Conservation (phyloP, 768 basidiomycete genomes). For the Gyrodon lividus region DNA sequence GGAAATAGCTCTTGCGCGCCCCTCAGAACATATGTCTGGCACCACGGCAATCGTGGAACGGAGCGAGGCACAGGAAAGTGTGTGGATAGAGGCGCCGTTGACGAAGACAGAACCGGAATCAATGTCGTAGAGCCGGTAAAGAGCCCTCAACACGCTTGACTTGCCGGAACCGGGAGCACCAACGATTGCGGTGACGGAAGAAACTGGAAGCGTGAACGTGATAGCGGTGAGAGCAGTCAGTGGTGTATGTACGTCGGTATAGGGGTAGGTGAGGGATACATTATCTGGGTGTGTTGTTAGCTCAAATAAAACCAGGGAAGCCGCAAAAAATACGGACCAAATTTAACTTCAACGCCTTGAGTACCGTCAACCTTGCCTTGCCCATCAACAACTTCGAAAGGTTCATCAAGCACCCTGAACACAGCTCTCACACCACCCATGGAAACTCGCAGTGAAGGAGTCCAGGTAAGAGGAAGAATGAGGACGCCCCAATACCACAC, state of each 20-base stretch:
- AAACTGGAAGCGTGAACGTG: slow-evolving; percentile 86
- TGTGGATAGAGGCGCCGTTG: slow-evolving; percentile 84
- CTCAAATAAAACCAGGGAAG: no score
- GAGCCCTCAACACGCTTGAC: slow-evolving; percentile 78
- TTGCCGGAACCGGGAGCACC: slow-evolving; percentile 83
- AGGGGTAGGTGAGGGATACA: slow-evolving; percentile 77
- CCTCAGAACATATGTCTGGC: slow-evolving; percentile 63
- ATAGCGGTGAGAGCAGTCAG: slow-evolving; percentile 67
- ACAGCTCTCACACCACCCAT: slow-evolving; percentile 79
- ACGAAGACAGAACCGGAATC: slow-evolving; percentile 77
- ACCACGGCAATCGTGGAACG: slow-evolving; percentile 86
- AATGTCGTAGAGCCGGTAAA: slow-evolving; percentile 93
- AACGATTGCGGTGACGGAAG: slow-evolving; percentile 86
- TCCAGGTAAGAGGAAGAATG: slow-evolving; percentile 34
- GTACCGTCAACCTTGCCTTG: slow-evolving; percentile 73
- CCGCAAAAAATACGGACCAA: slow-evolving; percentile 50
- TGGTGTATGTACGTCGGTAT: slow-evolving; percentile 51
- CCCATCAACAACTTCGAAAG: slow-evolving; percentile 82
- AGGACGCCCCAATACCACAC: slow-evolving; percentile 31
- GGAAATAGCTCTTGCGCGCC: slow-evolving; percentile 23
- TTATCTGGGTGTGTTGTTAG: slow-evolving; percentile 51
- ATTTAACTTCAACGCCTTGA: slow-evolving; percentile 78
- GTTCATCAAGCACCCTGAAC: slow-evolving; percentile 75
- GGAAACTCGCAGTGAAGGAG: slow-evolving; percentile 61
- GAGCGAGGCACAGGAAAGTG: slow-evolving; percentile 80